Conservation (phyloP, 495 filamentous ascomycete genomes). For the Neurospora pannonica region DNA sequence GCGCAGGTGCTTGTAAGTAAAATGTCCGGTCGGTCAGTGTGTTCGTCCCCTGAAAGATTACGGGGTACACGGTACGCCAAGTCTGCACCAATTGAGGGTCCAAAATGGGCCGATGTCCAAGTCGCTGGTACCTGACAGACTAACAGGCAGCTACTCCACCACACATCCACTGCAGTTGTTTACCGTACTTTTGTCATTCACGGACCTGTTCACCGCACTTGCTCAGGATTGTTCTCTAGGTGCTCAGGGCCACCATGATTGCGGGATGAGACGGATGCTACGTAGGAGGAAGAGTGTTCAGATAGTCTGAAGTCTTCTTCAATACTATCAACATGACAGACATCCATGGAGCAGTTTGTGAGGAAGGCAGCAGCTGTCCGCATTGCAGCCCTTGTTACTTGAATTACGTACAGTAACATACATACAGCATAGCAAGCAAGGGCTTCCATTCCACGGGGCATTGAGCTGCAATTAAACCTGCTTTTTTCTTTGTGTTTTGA, state of each 20-base stretch:
- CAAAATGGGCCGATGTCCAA: not conserved
- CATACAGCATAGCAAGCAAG: not conserved
- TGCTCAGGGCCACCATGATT: not conserved
- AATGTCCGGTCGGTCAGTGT: not conserved
- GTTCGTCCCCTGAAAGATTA: not conserved
- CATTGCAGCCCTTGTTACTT: not conserved
- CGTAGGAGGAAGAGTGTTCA: not conserved
- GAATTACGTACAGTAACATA: not conserved
- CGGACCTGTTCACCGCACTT: not conserved
- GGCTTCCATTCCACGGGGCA: not conserved
- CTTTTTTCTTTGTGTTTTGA: not conserved
- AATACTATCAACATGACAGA: not conserved
- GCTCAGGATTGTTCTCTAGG: not conserved
- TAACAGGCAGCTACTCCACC: not conserved
- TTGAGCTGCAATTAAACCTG: not conserved
- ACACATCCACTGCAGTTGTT: not conserved
- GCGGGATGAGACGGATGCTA: not conserved
- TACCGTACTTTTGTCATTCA: not conserved
- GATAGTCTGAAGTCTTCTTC: not conserved
- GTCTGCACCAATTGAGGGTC: not conserved
- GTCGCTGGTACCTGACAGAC: not conserved
- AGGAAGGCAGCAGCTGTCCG: not conserved
- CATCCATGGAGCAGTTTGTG: not conserved
- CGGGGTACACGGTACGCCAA: not conserved
- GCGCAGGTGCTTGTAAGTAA: not conserved